Conservation (phyloP, 441 rosid genomes). For the Bocquillonia castaneifolia region DNA sequence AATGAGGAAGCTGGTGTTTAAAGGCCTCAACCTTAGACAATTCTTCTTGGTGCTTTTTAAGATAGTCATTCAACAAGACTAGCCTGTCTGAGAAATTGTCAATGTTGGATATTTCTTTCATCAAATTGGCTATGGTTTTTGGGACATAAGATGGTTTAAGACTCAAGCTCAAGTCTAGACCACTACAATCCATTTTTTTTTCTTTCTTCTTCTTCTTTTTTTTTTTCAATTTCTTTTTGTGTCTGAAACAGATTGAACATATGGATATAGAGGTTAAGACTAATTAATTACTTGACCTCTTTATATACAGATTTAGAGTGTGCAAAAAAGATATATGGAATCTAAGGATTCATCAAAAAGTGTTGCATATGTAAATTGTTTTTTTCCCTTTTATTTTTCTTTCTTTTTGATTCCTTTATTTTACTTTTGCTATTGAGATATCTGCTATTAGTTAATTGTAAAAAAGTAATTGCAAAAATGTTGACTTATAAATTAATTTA, state of each 20-base stretch:
- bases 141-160: slow-evolving; percentile 23
- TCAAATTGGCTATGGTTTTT: slow-evolving; percentile 7
- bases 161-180: slow-evolving; percentile 12
- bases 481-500: too few relatives aligned
- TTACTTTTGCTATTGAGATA: too few relatives aligned
- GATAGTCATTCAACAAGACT: slow-evolving; percentile 17
- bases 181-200: background rate
- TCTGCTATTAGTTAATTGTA: too few relatives aligned
- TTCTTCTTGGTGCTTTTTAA: slow-evolving; percentile 20
- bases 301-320: too few relatives aligned
- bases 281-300: background rate
- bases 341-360: too few relatives aligned
- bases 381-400: too few relatives aligned
- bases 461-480: too few relatives aligned
- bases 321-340: background rate
- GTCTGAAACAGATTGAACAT: background rate
- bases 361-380: too few relatives aligned
- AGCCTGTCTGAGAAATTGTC: background rate
- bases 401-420: too few relatives aligned
- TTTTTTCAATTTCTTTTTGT: background rate
- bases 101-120: slow-evolving; percentile 13
- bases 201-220: background rate
- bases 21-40: slow-evolving; percentile 4
- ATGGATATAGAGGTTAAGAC: background rate
- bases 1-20: slow-evolving; percentile 19